A percentile compares a stretch with the other conserved stretches of the same genome.
These are phyloP conservation scores for Epichloe uncinata DNA, from an alignment of 2,329 filamentous ascomycete species.

Conservation along the genomic window DNA sequence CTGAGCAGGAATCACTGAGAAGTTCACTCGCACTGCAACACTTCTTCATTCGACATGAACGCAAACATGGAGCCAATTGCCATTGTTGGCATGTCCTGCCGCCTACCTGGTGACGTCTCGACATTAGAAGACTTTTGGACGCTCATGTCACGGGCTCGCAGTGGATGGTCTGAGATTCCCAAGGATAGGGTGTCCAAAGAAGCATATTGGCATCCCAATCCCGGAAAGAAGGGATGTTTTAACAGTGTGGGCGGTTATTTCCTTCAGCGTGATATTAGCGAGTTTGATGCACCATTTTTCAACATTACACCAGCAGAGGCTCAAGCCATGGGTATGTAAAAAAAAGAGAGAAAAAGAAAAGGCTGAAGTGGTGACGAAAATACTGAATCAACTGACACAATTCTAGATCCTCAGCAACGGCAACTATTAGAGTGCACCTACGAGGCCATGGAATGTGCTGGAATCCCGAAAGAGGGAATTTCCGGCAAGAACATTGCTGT, in stretches of 20 bases:
- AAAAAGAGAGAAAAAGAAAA: too few relatives aligned
- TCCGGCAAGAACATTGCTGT: constrained; percentile 36
- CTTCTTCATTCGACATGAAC: constrained; percentile 3
- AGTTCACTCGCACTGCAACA: neutral
- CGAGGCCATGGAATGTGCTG: too few relatives aligned
- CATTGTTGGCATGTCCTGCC: constrained; percentile 34
- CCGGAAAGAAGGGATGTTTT: constrained; percentile 26
- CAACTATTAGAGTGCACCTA: too few relatives aligned
- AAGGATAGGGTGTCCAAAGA: constrained; percentile 33
- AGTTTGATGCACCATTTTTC: constrained; percentile 40
- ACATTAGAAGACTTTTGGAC: constrained; percentile 32
- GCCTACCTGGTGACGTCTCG: constrained; percentile 29
- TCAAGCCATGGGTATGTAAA: constrained; percentile 26
- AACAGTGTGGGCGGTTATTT: constrained; percentile 27
- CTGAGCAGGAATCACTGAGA: neutral
- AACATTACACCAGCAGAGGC: constrained; percentile 37
- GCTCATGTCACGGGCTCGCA: constrained; percentile 25
- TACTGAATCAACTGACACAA: too few relatives aligned
- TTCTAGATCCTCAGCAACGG: too few relatives aligned
- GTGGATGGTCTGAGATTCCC: constrained; percentile 28
- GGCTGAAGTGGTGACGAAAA: too few relatives aligned
- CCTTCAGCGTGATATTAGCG: constrained; percentile 29
- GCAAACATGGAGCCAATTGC: constrained; percentile 22
- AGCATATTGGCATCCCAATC: constrained; percentile 29
- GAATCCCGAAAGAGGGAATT: constrained; percentile 32